Conservation (phyloP, 768 basidiomycete genomes). For the Boletus eberwhitei region DNA sequence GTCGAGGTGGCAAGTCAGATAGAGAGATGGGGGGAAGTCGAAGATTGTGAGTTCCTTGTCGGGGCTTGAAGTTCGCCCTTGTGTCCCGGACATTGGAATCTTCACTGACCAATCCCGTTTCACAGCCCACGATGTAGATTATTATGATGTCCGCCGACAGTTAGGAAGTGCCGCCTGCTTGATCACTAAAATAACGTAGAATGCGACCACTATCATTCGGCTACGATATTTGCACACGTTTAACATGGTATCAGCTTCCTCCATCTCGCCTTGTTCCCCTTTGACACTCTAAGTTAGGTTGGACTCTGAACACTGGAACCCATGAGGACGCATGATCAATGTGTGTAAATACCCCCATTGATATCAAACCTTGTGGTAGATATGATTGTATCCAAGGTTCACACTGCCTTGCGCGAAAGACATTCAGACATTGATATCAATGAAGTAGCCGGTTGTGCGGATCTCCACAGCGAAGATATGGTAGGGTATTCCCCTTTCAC, state of each 20-base stretch:
- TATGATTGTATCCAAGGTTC: constrained; percentile 1
- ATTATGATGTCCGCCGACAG: constrained; percentile 86
- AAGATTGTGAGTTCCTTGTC: constrained; percentile 75
- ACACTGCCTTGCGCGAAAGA: constrained; percentile 10
- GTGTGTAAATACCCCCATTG: constrained; percentile 16
- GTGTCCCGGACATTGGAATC: not conserved
- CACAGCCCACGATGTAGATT: constrained; percentile 96
- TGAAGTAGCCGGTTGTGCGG: constrained; percentile 3
- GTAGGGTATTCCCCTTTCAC: not conserved
- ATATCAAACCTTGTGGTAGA: constrained; percentile 17
- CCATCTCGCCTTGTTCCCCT: constrained; percentile 2
- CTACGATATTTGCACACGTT: constrained; percentile 3
- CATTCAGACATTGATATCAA: not conserved
- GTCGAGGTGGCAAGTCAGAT: constrained; percentile 97
- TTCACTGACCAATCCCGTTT: constrained; percentile 13
- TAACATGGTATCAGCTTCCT: constrained; percentile 4
- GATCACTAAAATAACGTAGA: constrained; percentile 36
- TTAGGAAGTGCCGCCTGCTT: constrained; percentile 77
- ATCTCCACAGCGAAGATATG: constrained; percentile 7
- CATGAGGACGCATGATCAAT: constrained; percentile 9
- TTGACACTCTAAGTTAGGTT: constrained; percentile 10
- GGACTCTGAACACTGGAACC: constrained; percentile 8
- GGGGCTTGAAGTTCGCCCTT: constrained; percentile 5
- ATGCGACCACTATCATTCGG: constrained; percentile 3
- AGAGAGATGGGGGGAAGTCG: constrained; percentile 98